Conservation (phyloP, 2,329 filamentous ascomycete species). For the Talaromyces sp. region DNA sequence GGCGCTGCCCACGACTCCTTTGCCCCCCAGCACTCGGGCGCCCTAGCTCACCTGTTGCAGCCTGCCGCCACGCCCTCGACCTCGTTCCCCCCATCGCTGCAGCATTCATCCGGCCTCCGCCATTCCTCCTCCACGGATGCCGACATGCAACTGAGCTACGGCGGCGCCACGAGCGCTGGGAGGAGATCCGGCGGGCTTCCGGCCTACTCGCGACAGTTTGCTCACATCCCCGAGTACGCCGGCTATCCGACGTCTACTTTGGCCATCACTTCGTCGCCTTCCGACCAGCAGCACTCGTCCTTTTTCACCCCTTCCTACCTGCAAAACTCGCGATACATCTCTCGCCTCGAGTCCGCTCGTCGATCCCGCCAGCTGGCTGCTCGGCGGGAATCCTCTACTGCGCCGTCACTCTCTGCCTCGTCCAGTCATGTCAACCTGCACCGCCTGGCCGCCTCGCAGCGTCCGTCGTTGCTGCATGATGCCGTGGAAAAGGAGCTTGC, state of each 20-base stretch:
- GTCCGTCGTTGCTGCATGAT: conserved; percentile 75
- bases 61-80: conserved; percentile 29
- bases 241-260: conserved; percentile 2
- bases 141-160: conserved; percentile 44
- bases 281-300: conserved; percentile 10
- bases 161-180: conserved; percentile 33
- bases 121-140: conserved; percentile 34
- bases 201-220: conserved; percentile 44
- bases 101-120: background rate
- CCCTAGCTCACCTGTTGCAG: conserved; percentile 34
- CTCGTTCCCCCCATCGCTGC: conserved; percentile 18
- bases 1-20: conserved; percentile 10
- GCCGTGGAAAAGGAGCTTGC: conserved; percentile 68
- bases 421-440: conserved; percentile 54
- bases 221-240: conserved; percentile 25
- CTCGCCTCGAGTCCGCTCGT: conserved; percentile 66
- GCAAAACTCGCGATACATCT: conserved; percentile 68
- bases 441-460: conserved; percentile 58
- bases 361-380: conserved; percentile 51
- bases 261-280: conserved; percentile 1
- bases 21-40: conserved; percentile 29
- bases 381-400: conserved; percentile 46
- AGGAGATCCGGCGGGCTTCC: conserved; percentile 38
- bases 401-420: conserved; percentile 44
- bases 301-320: conserved; percentile 88